Evolutionary conservation across 1,284 basidiomycete species (phyloP).

Genomic region (Polyporus tsugae): DNA sequence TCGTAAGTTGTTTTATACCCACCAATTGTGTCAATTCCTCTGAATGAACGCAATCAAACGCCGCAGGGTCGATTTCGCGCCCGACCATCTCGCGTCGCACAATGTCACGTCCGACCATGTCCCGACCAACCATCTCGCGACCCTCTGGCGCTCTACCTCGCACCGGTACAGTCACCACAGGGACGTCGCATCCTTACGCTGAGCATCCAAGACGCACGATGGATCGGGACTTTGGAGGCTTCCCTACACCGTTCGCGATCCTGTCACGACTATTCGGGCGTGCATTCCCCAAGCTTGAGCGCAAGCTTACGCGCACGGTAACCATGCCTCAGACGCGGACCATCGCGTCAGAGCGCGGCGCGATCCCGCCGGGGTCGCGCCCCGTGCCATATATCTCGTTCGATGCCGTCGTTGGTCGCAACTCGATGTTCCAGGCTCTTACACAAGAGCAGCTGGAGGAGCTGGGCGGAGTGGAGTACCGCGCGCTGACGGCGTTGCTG

Average conservation of each 20-base stretch:
- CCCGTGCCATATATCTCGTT: conserved; percentile 89
- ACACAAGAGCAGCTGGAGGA: conserved; percentile 90
- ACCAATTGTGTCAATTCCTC: conserved; percentile 5
- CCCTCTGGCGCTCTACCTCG: conserved; percentile 26
- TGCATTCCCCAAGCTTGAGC: conserved; percentile 40
- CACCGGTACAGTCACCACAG: conserved; percentile 27
- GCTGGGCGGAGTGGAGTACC: conserved; percentile 93
- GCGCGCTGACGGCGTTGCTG: conserved; percentile 81
- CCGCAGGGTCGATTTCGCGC: conserved; percentile 33
- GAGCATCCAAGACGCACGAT: conserved; percentile 43
- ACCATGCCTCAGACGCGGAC: conserved; percentile 43
- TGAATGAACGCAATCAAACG: conserved; percentile 7
- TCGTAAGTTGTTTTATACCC: conserved; percentile 17
- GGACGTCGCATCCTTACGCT: conserved; percentile 24
- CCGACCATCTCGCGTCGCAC: conserved; percentile 28
- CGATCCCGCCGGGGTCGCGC: conserved; percentile 50
- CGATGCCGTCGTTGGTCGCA: conserved; percentile 85
- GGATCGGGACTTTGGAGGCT: conserved; percentile 80
- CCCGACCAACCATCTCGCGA: conserved; percentile 23
- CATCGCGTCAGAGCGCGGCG: conserved; percentile 41
- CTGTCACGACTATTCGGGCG: conserved; percentile 36
- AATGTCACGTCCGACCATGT: conserved; percentile 30
- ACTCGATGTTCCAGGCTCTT: conserved; percentile 86
- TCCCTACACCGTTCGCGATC: conserved; percentile 85
- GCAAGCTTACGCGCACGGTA: conserved; percentile 40